Evolutionary conservation across 2,329 filamentous ascomycete genomes (phyloP), one percentile per base, ranked within the genome.

Genomic region (Talaromyces rugulosus): DNA sequence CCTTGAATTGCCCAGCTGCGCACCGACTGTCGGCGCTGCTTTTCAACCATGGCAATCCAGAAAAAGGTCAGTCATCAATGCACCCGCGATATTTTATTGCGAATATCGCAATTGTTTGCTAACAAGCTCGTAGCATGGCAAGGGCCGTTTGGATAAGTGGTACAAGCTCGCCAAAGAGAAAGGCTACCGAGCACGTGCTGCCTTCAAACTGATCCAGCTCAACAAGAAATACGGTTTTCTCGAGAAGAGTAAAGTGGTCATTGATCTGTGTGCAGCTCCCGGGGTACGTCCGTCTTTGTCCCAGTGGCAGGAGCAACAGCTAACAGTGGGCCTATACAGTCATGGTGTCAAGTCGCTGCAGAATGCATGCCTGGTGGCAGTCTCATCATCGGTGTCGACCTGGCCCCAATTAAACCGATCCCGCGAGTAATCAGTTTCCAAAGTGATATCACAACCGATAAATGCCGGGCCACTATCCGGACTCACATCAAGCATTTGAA

Each of bases 161-260:
- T 99, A 98, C 80, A 94, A 93, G 75, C 88, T 98, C 71, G 95
- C 95, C 65, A 99, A 99, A 79, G 95, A 99, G 77, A 98, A 97
- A 78, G 95, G 95, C 65, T 99, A 97, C 75, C 85, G 95, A 72
- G 94, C 95, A 65, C 87, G 95, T 84, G 93, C 95, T 69, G 93
- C 95, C 61, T 98, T 98, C 85, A 99, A 99, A 81, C 81, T 99
- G 70, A 94, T 99, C 69, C 94, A 99, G 77, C 82, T 99, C 71
- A 99, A 99, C 82, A 97, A 98, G 80, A 98, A 97, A 76, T 99
- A 96, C 89, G 91, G 92, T 68, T 99, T 99, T 78, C 82, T 99
- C 69, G 92, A 98, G 78, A 94, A 96, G 83, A 96, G 92, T 79
- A 96, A 91, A 82, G 95, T 98, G 71, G 82, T 97, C 64, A 83